Evolutionary conservation across 495 filamentous ascomycete species (phyloP).

Genomic region (Diplogelasinospora grovesii): DNA sequence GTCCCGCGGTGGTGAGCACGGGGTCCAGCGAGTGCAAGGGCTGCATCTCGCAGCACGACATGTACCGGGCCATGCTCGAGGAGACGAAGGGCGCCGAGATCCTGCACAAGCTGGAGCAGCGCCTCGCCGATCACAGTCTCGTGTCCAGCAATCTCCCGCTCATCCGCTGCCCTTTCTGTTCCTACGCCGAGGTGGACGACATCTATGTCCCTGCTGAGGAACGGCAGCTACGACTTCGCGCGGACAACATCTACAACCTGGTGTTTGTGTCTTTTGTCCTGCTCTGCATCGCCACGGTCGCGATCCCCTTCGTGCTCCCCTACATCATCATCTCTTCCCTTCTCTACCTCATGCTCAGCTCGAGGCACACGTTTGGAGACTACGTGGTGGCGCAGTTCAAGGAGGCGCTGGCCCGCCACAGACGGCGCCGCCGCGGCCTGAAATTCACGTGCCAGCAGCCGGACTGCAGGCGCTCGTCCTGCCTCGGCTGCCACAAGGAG

Average conservation of each 20-base stretch:
- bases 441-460: slow-evolving; percentile 68
- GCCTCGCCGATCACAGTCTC: slow-evolving; percentile 65
- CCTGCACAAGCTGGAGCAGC: slow-evolving; percentile 65
- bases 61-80: slow-evolving; percentile 63
- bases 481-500: slow-evolving; percentile 60
- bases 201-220: slow-evolving; percentile 52
- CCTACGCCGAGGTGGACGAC: slow-evolving; percentile 83
- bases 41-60: slow-evolving; percentile 56
- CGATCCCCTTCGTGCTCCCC: slow-evolving; percentile 49
- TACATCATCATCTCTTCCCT: slow-evolving; percentile 29
- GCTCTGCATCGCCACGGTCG: slow-evolving; percentile 35
- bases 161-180: slow-evolving; percentile 82
- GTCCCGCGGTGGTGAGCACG: slow-evolving; percentile 74
- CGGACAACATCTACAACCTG: slow-evolving; percentile 35
- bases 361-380: slow-evolving; percentile 23
- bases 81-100: slow-evolving; percentile 63
- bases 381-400: slow-evolving; percentile 37
- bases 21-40: slow-evolving; percentile 64
- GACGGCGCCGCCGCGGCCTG: slow-evolving; percentile 57
- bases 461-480: slow-evolving; percentile 61
- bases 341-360: slow-evolving; percentile 30
- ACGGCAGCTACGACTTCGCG: slow-evolving; percentile 44
- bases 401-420: slow-evolving; percentile 52
- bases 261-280: slow-evolving; percentile 38
- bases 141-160: slow-evolving; percentile 66